Evolutionary conservation across 768 basidiomycete species (phyloP).

Genomic region (Boletales sp.): DNA sequence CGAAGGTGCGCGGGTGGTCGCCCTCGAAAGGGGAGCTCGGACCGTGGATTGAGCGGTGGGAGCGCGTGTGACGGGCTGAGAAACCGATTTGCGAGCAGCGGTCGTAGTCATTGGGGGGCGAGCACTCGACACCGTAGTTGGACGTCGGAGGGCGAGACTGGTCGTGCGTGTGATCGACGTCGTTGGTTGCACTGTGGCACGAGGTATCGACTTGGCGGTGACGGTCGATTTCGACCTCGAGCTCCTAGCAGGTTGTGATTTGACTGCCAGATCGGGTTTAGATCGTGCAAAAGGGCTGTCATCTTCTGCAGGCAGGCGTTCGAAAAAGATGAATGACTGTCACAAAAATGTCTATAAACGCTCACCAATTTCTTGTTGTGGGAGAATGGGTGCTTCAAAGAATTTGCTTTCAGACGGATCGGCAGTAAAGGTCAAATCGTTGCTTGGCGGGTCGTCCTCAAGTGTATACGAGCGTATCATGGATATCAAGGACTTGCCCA

Average conservation of each 20-base stretch:
- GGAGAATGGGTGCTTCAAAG: conserved; percentile 16
- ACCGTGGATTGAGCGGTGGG: conserved; percentile 20
- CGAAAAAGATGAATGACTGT: neutral
- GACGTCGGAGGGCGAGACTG: conserved; percentile 4
- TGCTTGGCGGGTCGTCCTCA: conserved; percentile 29
- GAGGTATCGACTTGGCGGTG: conserved; percentile 2
- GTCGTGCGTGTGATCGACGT: neutral
- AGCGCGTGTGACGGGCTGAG: conserved; percentile 23
- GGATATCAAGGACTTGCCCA: conserved; percentile 36
- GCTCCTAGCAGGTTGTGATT: conserved; percentile 7
- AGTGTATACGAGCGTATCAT: conserved; percentile 33
- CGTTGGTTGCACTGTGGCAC: conserved; percentile 8
- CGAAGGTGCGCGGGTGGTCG: conserved; percentile 19
- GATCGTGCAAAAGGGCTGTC: conserved; percentile 25
- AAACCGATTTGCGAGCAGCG: conserved; percentile 4
- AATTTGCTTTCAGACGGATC: conserved; percentile 20
- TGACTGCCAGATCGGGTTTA: conserved; percentile 5
- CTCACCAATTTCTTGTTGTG: conserved; percentile 25
- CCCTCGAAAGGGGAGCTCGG: conserved; percentile 12
- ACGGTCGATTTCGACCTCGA: neutral
- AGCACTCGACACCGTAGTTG: conserved; percentile 1
- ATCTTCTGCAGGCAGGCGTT: conserved; percentile 15
- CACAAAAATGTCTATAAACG: neutral
- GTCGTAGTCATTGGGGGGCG: conserved; percentile 7
- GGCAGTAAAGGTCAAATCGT: conserved; percentile 17